Percentiles rank a stretch among this genome's conserved stretches.
These are phyloP conservation scores for Populus ilicifolia DNA, from an alignment of 345 rosid genomes.

Conservation along the genomic window DNA sequence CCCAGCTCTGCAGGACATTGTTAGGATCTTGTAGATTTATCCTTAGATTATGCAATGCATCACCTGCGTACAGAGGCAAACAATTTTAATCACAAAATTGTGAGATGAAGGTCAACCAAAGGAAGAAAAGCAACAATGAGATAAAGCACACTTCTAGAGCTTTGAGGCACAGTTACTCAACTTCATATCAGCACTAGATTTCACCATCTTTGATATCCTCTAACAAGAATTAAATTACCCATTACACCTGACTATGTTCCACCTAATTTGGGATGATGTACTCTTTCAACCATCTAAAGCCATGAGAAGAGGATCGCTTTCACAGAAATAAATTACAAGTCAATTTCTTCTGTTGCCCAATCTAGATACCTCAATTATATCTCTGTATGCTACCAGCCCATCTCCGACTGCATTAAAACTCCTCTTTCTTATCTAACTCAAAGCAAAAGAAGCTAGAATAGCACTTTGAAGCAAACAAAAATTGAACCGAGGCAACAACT, in stretches of 20 bases:
- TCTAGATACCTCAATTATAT: background rate
- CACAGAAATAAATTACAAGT: background rate
- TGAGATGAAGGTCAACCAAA: background rate
- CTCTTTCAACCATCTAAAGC: background rate
- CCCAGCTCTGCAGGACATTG: slow-evolving; percentile 42
- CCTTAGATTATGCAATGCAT: slow-evolving; percentile 31
- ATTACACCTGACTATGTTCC: background rate
- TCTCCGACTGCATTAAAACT: background rate
- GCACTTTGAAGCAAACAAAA: background rate
- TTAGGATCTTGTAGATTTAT: slow-evolving; percentile 34
- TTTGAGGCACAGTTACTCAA: background rate
- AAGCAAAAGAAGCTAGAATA: background rate
- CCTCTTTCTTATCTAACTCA: background rate
- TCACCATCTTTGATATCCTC: background rate
- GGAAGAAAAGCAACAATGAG: background rate
- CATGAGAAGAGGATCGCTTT: background rate
- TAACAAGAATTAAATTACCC: background rate
- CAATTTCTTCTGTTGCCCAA: background rate
- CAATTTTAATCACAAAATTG: background rate
- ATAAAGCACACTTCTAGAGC: background rate
- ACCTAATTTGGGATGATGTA: background rate
- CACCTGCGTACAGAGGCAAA: slow-evolving; percentile 21
- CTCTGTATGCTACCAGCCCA: background rate
- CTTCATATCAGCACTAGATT: background rate
- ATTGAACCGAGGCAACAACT: background rate